These are phyloP conservation scores for Saturnispora quitensis DNA, from an alignment of 805 yeast species.

Conservation along the genomic window DNA sequence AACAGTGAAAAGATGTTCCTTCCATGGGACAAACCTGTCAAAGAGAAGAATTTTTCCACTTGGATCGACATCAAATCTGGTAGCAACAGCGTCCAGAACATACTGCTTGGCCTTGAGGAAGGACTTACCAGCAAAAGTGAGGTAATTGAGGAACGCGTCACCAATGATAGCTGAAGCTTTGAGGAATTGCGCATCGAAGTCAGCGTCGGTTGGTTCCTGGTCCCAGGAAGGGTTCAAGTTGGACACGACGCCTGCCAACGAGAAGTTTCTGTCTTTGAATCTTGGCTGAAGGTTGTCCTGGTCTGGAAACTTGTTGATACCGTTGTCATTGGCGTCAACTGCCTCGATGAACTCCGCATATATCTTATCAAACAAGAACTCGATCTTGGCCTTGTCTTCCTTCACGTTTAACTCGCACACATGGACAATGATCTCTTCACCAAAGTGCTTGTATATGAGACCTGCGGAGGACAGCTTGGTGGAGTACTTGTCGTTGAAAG, in stretches of 20 bases:
- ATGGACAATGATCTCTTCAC: constrained; percentile 56
- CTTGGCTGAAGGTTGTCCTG: constrained; percentile 43
- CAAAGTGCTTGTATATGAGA: constrained; percentile 78
- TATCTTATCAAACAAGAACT: constrained; percentile 62
- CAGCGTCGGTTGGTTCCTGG: constrained; percentile 53
- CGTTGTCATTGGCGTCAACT: constrained; percentile 94
- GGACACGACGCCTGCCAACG: constrained; percentile 70
- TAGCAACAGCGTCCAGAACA: constrained; percentile 60
- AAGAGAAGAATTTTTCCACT: constrained; percentile 70
- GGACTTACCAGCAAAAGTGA: constrained; percentile 65
- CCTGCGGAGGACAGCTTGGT: constrained; percentile 95
- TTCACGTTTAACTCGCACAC: constrained; percentile 34
- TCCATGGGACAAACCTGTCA: constrained; percentile 86
- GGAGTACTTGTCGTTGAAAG: constrained; percentile 50
- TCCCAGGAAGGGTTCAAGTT: constrained; percentile 84
- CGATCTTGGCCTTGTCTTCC: constrained; percentile 32
- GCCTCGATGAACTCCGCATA: constrained; percentile 85
- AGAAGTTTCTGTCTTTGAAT: constrained; percentile 65
- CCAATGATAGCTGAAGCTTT: constrained; percentile 83
- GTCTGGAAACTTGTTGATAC: constrained; percentile 61
- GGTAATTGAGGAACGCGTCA: constrained; percentile 54
- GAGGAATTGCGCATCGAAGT: constrained; percentile 55
- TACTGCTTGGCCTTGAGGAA: constrained; percentile 87
- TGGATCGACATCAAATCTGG: constrained; percentile 50
- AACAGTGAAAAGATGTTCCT: constrained; percentile 73